These are phyloP conservation scores for Pestalotiopsis sp. DNA, from an alignment of 2,329 filamentous ascomycete genomes.

Conservation along the genomic window DNA sequence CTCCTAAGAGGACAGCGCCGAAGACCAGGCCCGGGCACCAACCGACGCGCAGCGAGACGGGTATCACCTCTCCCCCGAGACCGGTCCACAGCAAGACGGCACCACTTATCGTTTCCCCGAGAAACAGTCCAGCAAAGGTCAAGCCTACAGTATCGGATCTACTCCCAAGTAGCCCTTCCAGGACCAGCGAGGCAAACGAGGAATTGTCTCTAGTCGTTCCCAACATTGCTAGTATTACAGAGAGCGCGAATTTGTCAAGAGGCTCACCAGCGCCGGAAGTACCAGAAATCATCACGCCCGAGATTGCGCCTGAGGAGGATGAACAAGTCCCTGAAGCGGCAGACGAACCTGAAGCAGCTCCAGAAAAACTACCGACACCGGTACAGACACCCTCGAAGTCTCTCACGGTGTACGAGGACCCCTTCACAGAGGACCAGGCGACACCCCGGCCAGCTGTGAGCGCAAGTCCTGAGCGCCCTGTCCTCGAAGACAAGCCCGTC, in stretches of 20 bases:
- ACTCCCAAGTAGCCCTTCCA: conserved; percentile 42
- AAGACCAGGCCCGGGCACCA: conserved; percentile 48
- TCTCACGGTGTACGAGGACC: conserved; percentile 64
- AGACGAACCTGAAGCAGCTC: conserved; percentile 3
- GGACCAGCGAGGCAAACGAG: conserved; percentile 40
- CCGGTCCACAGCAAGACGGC: conserved; percentile 30
- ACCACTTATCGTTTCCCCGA: conserved; percentile 15
- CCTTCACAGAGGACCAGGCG: conserved; percentile 50
- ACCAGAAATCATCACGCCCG: conserved; percentile 36
- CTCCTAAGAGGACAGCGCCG: conserved; percentile 51
- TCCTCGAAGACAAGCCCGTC: conserved; percentile 60
- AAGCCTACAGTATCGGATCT: conserved; percentile 26
- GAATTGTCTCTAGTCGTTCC: conserved; percentile 56
- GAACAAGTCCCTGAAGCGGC: not conserved
- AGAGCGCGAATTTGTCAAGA: conserved; percentile 21
- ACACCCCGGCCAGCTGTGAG: conserved; percentile 46
- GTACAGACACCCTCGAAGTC: conserved; percentile 33
- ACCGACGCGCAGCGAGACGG: conserved; percentile 52
- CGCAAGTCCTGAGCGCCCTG: conserved; percentile 37
- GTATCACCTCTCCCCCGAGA: conserved; percentile 44
- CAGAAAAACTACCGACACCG: conserved; percentile 9
- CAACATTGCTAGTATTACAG: conserved; percentile 38
- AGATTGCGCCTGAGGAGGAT: conserved; percentile 11
- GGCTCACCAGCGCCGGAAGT: conserved; percentile 29
- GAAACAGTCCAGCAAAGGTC: conserved; percentile 40